These are phyloP conservation scores for Neonectria neomacrospora DNA, from an alignment of 2,329 filamentous ascomycete genomes.

Conservation along the genomic window DNA sequence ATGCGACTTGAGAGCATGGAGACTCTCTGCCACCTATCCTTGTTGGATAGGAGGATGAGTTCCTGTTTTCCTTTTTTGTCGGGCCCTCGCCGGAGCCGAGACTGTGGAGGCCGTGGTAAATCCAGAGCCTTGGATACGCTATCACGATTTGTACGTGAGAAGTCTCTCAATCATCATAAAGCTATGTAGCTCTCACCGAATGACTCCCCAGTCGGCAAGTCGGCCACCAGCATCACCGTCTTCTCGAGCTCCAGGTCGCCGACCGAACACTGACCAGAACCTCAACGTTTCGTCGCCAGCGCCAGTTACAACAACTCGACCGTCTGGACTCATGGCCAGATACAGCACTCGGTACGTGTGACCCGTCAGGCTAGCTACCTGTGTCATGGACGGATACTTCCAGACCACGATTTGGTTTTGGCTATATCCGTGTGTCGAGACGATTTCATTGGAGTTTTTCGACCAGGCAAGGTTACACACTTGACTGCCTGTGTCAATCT, in stretches of 20 bases:
- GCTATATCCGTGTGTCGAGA: conserved; percentile 95
- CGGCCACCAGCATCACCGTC: conserved; percentile 72
- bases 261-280: conserved; percentile 97
- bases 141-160: no score
- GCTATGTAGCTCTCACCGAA: conserved; percentile 62
- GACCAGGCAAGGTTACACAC: conserved; percentile 99
- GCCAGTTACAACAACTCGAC: conserved; percentile 91
- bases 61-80: conserved; percentile 9
- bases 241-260: conserved; percentile 77
- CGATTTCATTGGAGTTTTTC: conserved; percentile 97
- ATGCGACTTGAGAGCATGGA: conserved; percentile 30
- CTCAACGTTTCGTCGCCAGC: conserved; percentile 95
- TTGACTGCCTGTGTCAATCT: conserved; percentile 95
- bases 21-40: conserved; percentile 21
- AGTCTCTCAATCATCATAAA: neutral
- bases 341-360: conserved; percentile 98
- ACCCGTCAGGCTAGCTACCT: conserved; percentile 93
- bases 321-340: conserved; percentile 96
- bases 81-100: neutral
- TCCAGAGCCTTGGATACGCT: neutral
- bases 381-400: conserved; percentile 99
- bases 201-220: conserved; percentile 84
- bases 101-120: neutral
- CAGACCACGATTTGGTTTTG: conserved; percentile 99
- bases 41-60: conserved; percentile 15